These are phyloP conservation scores for Boletus sp. DNA, from an alignment of 768 basidiomycete genomes.

Conservation along the genomic window DNA sequence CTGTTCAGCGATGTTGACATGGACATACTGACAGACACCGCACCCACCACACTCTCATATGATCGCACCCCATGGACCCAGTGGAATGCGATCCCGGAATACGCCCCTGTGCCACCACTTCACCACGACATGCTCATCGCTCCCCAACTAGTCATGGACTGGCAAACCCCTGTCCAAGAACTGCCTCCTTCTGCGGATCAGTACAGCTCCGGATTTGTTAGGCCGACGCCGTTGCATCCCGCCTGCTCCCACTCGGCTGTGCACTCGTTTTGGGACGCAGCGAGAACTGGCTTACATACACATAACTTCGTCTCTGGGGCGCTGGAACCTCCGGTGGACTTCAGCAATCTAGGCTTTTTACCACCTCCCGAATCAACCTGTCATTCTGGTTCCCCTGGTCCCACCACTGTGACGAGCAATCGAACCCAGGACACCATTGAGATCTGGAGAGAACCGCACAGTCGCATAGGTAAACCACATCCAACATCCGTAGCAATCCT, in stretches of 20 bases:
- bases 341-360: not conserved
- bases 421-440: not conserved
- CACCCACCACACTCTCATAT: not conserved
- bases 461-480: not conserved
- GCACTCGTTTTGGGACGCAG: not conserved
- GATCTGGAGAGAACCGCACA: not conserved
- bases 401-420: not conserved
- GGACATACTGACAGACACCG: constrained; percentile 14
- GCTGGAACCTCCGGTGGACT: not conserved
- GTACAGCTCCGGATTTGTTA: not conserved
- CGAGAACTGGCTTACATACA: not conserved
- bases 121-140: not conserved
- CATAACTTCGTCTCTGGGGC: not conserved
- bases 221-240: not conserved
- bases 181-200: not conserved
- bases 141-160: not conserved
- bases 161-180: constrained; percentile 1
- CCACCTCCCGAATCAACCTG: not conserved
- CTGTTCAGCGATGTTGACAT: constrained; percentile 12
- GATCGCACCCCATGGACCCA: not conserved
- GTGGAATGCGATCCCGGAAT: constrained; percentile 1
- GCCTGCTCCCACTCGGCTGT: not conserved
- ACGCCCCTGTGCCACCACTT: not conserved
- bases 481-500: not conserved
- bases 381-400: no score